Evolutionary conservation across 805 yeast species (phyloP).

Genomic region (Metschnikowia reukaufii): DNA sequence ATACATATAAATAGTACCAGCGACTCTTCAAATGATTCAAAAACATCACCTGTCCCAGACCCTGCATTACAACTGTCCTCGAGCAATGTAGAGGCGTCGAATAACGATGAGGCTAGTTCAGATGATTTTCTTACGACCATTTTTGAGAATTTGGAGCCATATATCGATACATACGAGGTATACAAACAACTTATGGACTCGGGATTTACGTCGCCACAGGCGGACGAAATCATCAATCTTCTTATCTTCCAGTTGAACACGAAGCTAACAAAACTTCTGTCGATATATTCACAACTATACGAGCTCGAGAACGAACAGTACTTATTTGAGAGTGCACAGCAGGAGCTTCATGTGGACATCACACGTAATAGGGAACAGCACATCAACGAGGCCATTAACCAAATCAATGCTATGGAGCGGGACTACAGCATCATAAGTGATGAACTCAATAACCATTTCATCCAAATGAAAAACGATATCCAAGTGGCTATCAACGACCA

Average conservation of each 20-base stretch:
- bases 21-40: neutral
- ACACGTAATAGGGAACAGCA: slow-evolving; percentile 70
- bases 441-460: slow-evolving; percentile 62
- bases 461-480: slow-evolving; percentile 66
- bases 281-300: slow-evolving; percentile 50
- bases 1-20: too few species aligned
- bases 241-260: slow-evolving; percentile 44
- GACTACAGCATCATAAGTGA: slow-evolving; percentile 73
- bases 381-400: slow-evolving; percentile 62
- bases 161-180: slow-evolving; percentile 50
- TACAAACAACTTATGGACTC: slow-evolving; percentile 51
- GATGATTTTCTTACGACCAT: slow-evolving; percentile 56
- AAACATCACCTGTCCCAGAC: neutral
- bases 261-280: slow-evolving; percentile 44
- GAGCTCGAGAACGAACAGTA: slow-evolving; percentile 88
- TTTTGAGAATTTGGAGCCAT: slow-evolving; percentile 46
- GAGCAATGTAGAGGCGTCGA: neutral
- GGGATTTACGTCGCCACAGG: slow-evolving; percentile 63
- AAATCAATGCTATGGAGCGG: slow-evolving; percentile 67
- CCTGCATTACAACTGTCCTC: neutral
- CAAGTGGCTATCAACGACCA: slow-evolving; percentile 85
- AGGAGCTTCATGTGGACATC: slow-evolving; percentile 79
- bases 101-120: slow-evolving; percentile 12
- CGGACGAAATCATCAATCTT: slow-evolving; percentile 55
- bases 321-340: slow-evolving; percentile 87